Conservation (phyloP, 2,329 filamentous ascomycete species). For the Simplicillium aogashimaense region DNA sequence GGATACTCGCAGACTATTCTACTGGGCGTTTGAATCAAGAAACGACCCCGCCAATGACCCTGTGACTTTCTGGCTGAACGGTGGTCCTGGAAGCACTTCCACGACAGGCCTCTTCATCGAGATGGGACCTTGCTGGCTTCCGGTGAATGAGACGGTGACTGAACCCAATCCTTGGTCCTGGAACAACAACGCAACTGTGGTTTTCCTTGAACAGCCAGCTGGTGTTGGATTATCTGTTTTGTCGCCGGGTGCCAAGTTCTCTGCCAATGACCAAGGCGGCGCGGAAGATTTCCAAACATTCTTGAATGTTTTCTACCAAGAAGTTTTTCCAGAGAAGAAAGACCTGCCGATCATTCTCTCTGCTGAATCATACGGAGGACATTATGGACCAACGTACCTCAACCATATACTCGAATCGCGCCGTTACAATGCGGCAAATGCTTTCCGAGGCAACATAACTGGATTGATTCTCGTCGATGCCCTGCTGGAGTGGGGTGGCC, state of each 20-base stretch:
- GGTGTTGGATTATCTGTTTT: conserved; percentile 46
- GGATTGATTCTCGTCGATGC: conserved; percentile 1
- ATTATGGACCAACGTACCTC: background rate
- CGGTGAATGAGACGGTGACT: conserved; percentile 6
- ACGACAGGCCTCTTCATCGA: conserved; percentile 5
- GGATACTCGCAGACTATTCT: background rate
- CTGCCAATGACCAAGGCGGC: background rate
- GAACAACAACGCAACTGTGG: conserved; percentile 18
- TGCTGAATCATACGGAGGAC: background rate
- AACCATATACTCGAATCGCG: conserved; percentile 1
- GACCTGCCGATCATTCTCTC: background rate
- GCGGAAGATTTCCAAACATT: background rate
- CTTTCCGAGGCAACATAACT: conserved; percentile 1
- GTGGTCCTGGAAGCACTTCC: background rate
- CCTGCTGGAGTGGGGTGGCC: background rate
- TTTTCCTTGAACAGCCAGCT: conserved; percentile 39
- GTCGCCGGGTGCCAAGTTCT: background rate
- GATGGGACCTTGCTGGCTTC: conserved; percentile 9
- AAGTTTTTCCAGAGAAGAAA: background rate
- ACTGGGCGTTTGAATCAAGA: background rate
- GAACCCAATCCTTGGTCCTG: conserved; percentile 9
- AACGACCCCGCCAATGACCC: background rate
- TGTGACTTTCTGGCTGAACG: background rate
- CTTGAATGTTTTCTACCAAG: background rate
- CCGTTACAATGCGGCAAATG: background rate